Evolutionary conservation across 306 rosid genomes (phyloP).

Genomic region (Astragalus membranaceus): DNA sequence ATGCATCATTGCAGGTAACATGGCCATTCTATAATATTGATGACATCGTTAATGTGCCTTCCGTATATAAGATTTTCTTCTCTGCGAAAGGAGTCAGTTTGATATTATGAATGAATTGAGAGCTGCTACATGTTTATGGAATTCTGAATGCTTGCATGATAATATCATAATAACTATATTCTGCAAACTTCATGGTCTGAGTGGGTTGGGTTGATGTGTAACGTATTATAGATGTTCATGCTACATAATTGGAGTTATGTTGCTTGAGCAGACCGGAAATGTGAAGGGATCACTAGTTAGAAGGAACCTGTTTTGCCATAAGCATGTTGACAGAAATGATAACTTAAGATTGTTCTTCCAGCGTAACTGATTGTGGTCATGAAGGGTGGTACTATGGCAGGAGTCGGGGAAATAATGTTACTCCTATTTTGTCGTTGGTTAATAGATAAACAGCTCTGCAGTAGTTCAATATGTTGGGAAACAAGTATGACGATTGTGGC

Average conservation of each 20-base stretch:
- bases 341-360: not conserved
- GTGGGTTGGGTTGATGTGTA: slow-evolving; percentile 26
- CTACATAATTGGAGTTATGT: slow-evolving; percentile 32
- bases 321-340: slow-evolving; percentile 1
- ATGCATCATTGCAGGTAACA: slow-evolving; percentile 59
- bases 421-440: slow-evolving; percentile 16
- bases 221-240: slow-evolving; percentile 22
- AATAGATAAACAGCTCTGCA: slow-evolving; percentile 16
- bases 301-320: slow-evolving; percentile 16
- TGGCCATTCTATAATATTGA: slow-evolving; percentile 32
- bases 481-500: slow-evolving; percentile 19
- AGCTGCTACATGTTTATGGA: slow-evolving; percentile 37
- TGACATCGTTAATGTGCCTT: slow-evolving; percentile 36
- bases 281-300: slow-evolving; percentile 13
- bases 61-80: slow-evolving; percentile 28
- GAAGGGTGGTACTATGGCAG: slow-evolving; percentile 2
- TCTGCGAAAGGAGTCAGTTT: slow-evolving; percentile 44
- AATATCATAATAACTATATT: slow-evolving; percentile 23
- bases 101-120: slow-evolving; percentile 37
- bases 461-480: slow-evolving; percentile 19
- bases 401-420: not conserved
- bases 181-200: slow-evolving; percentile 31
- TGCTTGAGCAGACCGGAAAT: slow-evolving; percentile 18
- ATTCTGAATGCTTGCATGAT: slow-evolving; percentile 44
- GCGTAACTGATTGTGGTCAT: slow-evolving; percentile 6